phyloP scores from a whole-genome alignment of 495 filamentous ascomycete species.

The Choiromyces venosus region DNA sequence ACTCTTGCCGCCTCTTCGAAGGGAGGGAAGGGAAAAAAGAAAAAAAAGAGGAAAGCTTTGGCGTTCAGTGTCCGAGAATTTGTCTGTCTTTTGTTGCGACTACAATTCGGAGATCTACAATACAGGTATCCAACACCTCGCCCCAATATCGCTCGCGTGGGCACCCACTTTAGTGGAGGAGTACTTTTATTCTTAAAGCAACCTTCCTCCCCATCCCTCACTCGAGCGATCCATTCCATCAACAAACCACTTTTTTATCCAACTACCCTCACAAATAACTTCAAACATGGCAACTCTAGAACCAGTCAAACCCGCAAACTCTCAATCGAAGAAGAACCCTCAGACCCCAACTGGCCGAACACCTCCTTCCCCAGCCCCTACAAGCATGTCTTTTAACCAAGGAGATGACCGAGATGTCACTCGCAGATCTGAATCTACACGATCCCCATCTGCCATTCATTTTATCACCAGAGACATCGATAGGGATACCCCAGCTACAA shows the following conservation, averaged over 20 bases:
- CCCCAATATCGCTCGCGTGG: background rate
- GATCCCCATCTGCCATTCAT: slow-evolving; percentile 24
- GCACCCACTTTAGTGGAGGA: background rate
- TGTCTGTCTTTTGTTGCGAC: background rate
- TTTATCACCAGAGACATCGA: slow-evolving; percentile 29
- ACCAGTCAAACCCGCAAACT: slow-evolving; percentile 24
- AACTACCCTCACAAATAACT: background rate
- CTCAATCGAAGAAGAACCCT: slow-evolving; percentile 17
- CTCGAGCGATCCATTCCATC: background rate
- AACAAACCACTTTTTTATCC: background rate
- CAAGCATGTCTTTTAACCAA: slow-evolving; percentile 25
- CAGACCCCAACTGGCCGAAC: slow-evolving; percentile 11
- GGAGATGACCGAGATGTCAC: slow-evolving; percentile 27
- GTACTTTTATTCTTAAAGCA: background rate
- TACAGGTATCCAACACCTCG: background rate
- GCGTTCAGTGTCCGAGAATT: background rate
- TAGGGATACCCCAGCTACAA: slow-evolving; percentile 30
- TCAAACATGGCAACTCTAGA: slow-evolving; percentile 25
- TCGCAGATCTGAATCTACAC: slow-evolving; percentile 16
- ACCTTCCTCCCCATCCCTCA: background rate
- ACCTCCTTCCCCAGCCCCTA: slow-evolving; percentile 39
- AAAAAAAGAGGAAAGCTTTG: background rate
- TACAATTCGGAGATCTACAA: background rate
- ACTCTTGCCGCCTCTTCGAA: background rate
- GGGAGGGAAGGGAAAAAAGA: background rate